Evolutionary conservation across 2,329 filamentous ascomycete genomes (phyloP).

Genomic region (Malbranchea cinnamomea): DNA sequence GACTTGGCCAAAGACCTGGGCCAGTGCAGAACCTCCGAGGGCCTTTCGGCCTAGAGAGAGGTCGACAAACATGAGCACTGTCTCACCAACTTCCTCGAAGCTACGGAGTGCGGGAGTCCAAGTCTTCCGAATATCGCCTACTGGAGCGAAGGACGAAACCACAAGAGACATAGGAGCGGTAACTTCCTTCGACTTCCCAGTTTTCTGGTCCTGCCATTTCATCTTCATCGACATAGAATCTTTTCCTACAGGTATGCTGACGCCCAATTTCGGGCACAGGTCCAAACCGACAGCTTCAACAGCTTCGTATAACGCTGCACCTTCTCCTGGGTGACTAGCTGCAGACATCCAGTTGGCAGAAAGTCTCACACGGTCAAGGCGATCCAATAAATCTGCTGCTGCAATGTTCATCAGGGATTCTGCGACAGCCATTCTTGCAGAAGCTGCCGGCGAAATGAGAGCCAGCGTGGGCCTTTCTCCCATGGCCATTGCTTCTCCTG

Average conservation of each 20-base stretch:
- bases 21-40: slow-evolving; percentile 79
- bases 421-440: slow-evolving; percentile 88
- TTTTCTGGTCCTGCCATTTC: slow-evolving; percentile 64
- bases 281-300: slow-evolving; percentile 88
- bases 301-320: slow-evolving; percentile 81
- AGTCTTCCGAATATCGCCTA: slow-evolving; percentile 67
- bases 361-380: slow-evolving; percentile 65
- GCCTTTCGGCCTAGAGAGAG: slow-evolving; percentile 66
- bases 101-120: slow-evolving; percentile 86
- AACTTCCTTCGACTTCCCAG: slow-evolving; percentile 60
- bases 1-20: slow-evolving; percentile 75
- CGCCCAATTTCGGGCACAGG: slow-evolving; percentile 74
- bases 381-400: slow-evolving; percentile 58
- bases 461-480: slow-evolving; percentile 83
- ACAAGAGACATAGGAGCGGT: slow-evolving; percentile 84
- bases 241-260: slow-evolving; percentile 92
- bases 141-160: slow-evolving; percentile 78
- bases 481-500: slow-evolving; percentile 95
- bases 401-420: slow-evolving; percentile 89
- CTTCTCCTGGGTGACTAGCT: slow-evolving; percentile 84
- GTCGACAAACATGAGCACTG: slow-evolving; percentile 79
- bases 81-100: slow-evolving; percentile 76
- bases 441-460: slow-evolving; percentile 76
- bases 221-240: slow-evolving; percentile 99
- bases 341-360: slow-evolving; percentile 99